A percentile compares a stretch with the other conserved stretches of the same genome.
Evolutionary conservation across 768 basidiomycete species (phyloP).

Genomic region (Mycena venus): DNA sequence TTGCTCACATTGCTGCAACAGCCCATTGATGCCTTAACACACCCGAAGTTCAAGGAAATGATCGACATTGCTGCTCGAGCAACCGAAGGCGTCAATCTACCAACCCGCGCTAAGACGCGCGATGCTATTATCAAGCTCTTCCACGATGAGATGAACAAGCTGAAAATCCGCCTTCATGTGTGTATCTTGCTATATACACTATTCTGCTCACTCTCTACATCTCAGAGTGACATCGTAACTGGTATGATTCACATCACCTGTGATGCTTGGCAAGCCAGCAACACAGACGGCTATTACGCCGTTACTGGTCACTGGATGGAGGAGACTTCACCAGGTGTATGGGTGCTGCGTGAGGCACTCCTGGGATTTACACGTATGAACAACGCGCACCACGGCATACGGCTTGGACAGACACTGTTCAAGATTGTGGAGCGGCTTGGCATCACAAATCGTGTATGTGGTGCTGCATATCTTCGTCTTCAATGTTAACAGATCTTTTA

Average conservation of each 20-base stretch:
- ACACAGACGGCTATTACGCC: conserved; percentile 54
- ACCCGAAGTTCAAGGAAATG: conserved; percentile 49
- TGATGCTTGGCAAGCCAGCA: conserved; percentile 57
- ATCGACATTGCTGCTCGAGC: conserved; percentile 49
- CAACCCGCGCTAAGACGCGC: conserved; percentile 37
- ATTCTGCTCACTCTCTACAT: conserved; percentile 8
- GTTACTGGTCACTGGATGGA: conserved; percentile 57
- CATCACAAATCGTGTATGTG: conserved; percentile 45
- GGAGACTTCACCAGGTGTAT: conserved; percentile 38
- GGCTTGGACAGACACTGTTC: conserved; percentile 15
- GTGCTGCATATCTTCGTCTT: not conserved
- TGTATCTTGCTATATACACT: conserved; percentile 10
- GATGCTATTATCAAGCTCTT: conserved; percentile 43
- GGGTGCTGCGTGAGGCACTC: conserved; percentile 45
- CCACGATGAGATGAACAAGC: conserved; percentile 21
- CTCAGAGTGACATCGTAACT: conserved; percentile 34
- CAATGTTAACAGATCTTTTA: not conserved
- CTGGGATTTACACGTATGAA: conserved; percentile 11
- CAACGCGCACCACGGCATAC: conserved; percentile 17
- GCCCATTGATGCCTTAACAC: conserved; percentile 44
- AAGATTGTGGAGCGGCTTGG: conserved; percentile 42
- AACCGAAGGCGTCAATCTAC: conserved; percentile 44
- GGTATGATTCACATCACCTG: conserved; percentile 51
- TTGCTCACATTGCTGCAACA: conserved; percentile 12
- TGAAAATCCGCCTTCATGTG: conserved; percentile 14